phyloP scores from a whole-genome alignment of 2,329 filamentous ascomycete genomes.

The Fonsecaea erecta region DNA sequence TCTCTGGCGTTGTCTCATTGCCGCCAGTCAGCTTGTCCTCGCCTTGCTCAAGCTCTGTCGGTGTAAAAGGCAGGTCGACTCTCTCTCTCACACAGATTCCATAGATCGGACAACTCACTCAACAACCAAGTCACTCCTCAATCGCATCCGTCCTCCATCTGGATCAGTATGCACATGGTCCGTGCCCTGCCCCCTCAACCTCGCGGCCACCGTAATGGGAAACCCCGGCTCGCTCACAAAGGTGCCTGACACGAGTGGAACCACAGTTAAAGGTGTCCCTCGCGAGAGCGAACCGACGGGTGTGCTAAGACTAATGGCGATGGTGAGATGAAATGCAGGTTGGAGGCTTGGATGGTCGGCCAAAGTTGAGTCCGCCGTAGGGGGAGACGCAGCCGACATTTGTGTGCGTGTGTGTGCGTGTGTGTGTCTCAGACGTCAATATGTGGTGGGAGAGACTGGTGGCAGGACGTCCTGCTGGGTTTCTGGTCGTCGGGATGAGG shows the following conservation, averaged over 20 bases:
- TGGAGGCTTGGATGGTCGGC: constrained; percentile 46
- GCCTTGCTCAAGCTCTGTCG: neutral
- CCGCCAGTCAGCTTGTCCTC: constrained; percentile 4
- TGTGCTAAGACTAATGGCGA: constrained; percentile 31
- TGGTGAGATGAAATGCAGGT: constrained; percentile 49
- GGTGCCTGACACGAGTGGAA: constrained; percentile 47
- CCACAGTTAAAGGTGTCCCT: constrained; percentile 45
- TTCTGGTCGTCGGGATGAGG: neutral
- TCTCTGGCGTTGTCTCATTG: constrained; percentile 37
- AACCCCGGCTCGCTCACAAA: constrained; percentile 46
- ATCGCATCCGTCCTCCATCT: constrained; percentile 46
- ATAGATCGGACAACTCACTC: constrained; percentile 41
- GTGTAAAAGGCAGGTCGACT: no score
- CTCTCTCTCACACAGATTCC: neutral
- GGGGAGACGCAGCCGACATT: constrained; percentile 1
- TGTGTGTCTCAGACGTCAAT: neutral
- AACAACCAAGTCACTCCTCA: constrained; percentile 48
- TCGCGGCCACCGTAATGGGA: constrained; percentile 45
- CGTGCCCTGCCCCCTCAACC: constrained; percentile 46
- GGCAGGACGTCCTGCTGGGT: neutral
- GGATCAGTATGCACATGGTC: constrained; percentile 51
- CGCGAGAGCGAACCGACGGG: constrained; percentile 42
- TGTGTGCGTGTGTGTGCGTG: no score
- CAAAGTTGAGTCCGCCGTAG: constrained; percentile 37
- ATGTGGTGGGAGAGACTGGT: neutral